Evolutionary conservation across 305 asterid genomes (phyloP).

Genomic region (Striga hermonthica): DNA sequence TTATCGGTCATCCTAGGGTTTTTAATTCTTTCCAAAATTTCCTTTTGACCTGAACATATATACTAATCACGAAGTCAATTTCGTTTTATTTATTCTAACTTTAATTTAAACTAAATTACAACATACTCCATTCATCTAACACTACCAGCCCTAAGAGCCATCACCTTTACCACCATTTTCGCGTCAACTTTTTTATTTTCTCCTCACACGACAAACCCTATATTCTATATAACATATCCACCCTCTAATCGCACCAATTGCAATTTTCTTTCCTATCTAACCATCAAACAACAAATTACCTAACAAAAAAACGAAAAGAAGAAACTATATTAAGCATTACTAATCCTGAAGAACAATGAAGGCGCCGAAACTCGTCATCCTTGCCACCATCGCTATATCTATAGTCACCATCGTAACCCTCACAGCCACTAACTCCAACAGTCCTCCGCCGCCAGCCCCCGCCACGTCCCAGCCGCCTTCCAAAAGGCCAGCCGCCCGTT

Average conservation of each 20-base stretch:
- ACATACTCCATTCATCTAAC: conserved; percentile 39
- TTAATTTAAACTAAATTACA: conserved; percentile 31
- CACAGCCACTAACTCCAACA: conserved; percentile 30
- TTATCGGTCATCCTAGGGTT: too few species aligned
- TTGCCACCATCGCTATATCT: conserved; percentile 9
- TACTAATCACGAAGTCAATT: too few species aligned
- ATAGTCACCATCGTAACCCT: conserved; percentile 32
- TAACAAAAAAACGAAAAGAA: neutral
- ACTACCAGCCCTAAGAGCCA: conserved; percentile 23
- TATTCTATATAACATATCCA: neutral
- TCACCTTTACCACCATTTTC: conserved; percentile 33
- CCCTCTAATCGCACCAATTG: conserved; percentile 6
- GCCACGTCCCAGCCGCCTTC: neutral
- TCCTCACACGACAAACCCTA: conserved; percentile 33
- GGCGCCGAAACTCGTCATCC: conserved; percentile 36
- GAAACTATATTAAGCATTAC: neutral
- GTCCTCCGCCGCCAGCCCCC: neutral
- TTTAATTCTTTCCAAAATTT: too few species aligned
- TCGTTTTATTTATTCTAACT: too few species aligned
- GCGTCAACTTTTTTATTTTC: conserved; percentile 44
- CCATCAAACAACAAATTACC: neutral
- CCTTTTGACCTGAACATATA: too few species aligned
- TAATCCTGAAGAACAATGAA: conserved; percentile 18
- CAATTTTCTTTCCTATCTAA: neutral
- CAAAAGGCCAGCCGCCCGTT: conserved; percentile 44